Evolutionary conservation across 2,329 filamentous ascomycete genomes (phyloP), one percentile per base, ranked within the genome.

Genomic region (Phialemonium atrogriseum): DNA sequence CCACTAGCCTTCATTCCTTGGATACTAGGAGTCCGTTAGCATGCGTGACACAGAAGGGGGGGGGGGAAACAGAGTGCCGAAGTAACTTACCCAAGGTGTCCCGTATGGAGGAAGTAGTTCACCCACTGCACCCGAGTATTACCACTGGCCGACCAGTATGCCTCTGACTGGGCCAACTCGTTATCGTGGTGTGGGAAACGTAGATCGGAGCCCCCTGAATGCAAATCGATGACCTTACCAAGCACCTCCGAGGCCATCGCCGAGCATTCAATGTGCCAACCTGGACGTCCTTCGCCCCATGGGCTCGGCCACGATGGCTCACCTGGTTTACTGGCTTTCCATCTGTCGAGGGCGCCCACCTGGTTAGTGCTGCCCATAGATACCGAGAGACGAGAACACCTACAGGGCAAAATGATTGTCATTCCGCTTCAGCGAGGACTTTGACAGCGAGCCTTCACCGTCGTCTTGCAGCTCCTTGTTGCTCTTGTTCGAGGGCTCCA

Each of bases 351-450:
- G 21, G 22, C 14, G 24, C 19, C 10, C 14, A 23, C 21, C 3
- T 12, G 13, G 8, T 16, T 5, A n/a, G 9, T 14, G 12, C n/a
- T n/a, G n/a, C n/a, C n/a, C n/a, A n/a, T n/a, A n/a, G n/a, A n/a
- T n/a, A n/a, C n/a, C n/a, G n/a, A n/a, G n/a, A n/a, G 20, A 4
- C 5, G 17, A 19, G 11, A 24, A 10, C 11, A 37, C 39, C n/a
- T 17, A 95, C 2, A 96, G 64, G 1, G 87, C 88, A 58, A 96
- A 96, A 49, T 96, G 88, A 84, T 72, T 73, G 10, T 70, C 60
- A 5, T 68, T 72, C 20, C 72, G 68, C 58, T 70, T 68, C 6
- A 82, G 80, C 2, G 79, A 66, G 15, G 65, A 66, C 48, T 74
- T 77, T 1, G 73, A 74, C 26, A 95, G 56, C 0, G 87, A 83